phyloP scores from a whole-genome alignment of 2,329 filamentous ascomycete genomes.

The Cladosporium cucumerinum region DNA sequence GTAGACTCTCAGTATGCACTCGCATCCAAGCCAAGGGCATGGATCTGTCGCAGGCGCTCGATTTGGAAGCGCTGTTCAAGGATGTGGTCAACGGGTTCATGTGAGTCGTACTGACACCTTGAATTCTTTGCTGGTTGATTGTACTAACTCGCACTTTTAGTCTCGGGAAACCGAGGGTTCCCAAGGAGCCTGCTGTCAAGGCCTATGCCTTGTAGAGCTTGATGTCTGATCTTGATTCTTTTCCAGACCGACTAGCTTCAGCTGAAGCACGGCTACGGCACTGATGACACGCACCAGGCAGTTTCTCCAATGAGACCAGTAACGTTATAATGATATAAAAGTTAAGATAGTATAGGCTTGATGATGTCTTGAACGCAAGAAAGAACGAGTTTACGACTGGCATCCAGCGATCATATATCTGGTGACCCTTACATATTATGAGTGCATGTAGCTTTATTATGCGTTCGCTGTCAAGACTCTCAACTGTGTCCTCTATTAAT shows the following conservation, averaged over 20 bases:
- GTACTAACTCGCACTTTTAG: not conserved
- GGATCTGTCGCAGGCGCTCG: not conserved
- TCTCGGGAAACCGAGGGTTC: constrained; percentile 1
- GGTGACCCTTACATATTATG: not conserved
- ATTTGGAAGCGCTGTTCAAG: not conserved
- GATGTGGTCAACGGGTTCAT: constrained; percentile 6
- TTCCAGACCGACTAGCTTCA: not conserved
- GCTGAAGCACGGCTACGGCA: not conserved
- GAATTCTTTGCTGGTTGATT: not conserved
- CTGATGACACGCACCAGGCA: not conserved
- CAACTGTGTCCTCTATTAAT: not conserved
- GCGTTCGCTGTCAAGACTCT: not conserved
- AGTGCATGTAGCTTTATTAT: not conserved
- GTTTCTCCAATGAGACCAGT: not conserved
- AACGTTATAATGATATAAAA: not conserved
- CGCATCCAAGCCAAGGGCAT: constrained; percentile 19
- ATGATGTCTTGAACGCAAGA: not conserved
- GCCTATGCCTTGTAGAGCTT: constrained; percentile 6
- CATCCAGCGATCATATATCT: not conserved
- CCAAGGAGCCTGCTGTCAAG: constrained; percentile 6
- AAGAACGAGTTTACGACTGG: not conserved
- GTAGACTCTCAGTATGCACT: constrained; percentile 21
- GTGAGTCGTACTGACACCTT: not conserved
- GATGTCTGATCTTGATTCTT: not conserved
- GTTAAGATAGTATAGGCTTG: not conserved